Base-by-base conservation (phyloP, 768 basidiomycete genomes). In the Macrolepiota fuliginosa region DNA sequence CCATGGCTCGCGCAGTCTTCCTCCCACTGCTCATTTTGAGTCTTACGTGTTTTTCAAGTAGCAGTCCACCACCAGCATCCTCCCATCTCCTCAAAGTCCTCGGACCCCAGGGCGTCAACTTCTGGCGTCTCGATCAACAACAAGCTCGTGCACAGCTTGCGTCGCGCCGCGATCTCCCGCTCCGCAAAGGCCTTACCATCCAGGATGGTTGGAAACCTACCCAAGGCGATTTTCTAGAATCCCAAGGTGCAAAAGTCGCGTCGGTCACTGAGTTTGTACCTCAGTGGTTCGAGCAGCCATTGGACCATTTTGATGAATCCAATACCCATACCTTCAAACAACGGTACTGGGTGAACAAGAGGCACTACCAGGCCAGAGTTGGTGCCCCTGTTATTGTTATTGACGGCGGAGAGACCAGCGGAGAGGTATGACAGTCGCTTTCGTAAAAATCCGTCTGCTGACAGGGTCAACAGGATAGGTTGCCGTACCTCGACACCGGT, bases 351-450 rank as follows among this genome's bases (percentile, higher is more conserved):
- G 80, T 96, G 39, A 95, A 89, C 69, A 84, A 85, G 19, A 83
- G 91, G 36, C 87, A 92, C 72, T 98, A 96, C 72, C 78, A 83
- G 58, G 79, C 86, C 0, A 81, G 87, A 5, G 74, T 80, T 1
- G 86, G 87, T 47, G 91, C 87, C 1, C 96, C 96, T 0, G 92
- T 98, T 22, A 89, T 94, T 66, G 85, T 98, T 1, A 76, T 98
- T 24, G 96, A 98, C 71, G 93, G 93, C 0, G 96, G 96, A 13
- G 96, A 98, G 76, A 96, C 94, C 3, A 89, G 84, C 63, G 96
- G 94, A 19, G 86, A 85, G 72, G 83, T 90, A 42, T 66, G 86
- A 27, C 22, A 2, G 4, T 25, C 5, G 7, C 1, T 3, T 27
- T 19, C 4, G 3, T 24, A 11, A n/a, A 39, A 56, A 13, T 37